Evolutionary conservation across 306 rosid species (phyloP).

Genomic region (Quercus agrifolia): DNA sequence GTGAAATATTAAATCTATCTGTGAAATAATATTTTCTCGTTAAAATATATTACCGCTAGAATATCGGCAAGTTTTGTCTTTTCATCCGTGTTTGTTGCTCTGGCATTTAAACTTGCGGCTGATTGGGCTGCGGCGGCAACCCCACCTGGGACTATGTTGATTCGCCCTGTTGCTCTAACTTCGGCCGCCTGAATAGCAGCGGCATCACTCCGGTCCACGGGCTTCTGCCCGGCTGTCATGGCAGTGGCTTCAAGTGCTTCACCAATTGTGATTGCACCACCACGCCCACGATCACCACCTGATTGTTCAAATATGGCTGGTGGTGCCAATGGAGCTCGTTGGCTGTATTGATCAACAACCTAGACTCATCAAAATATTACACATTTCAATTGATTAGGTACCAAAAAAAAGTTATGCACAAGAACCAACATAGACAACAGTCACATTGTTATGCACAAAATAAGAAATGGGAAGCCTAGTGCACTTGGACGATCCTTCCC

Average conservation of each 20-base stretch:
- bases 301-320: slow-evolving; percentile 13
- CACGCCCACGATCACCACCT: background rate
- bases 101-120: slow-evolving; percentile 59
- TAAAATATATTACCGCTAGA: slow-evolving; percentile 28
- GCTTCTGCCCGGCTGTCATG: slow-evolving; percentile 46
- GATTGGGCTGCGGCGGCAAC: slow-evolving; percentile 75
- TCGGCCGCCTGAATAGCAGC: slow-evolving; percentile 83
- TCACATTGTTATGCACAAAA: no score
- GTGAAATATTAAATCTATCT: no score
- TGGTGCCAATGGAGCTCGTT: slow-evolving; percentile 26
- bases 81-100: slow-evolving; percentile 35
- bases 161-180: slow-evolving; percentile 63
- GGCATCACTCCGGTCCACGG: slow-evolving; percentile 60
- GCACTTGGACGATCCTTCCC: no score
- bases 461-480: no score
- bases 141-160: slow-evolving; percentile 57
- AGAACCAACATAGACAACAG: no score
- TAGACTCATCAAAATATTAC: slow-evolving; percentile 10
- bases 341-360: slow-evolving; percentile 43
- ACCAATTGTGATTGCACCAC: slow-evolving; percentile 55
- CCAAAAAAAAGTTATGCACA: no score
- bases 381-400: no score
- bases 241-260: slow-evolving; percentile 74
- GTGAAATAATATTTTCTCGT: no score
- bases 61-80: slow-evolving; percentile 65